A percentile compares a stretch with the other conserved stretches of the same genome.
Conservation (phyloP, 495 filamentous ascomycete genomes). For the Penicillium manginii region DNA sequence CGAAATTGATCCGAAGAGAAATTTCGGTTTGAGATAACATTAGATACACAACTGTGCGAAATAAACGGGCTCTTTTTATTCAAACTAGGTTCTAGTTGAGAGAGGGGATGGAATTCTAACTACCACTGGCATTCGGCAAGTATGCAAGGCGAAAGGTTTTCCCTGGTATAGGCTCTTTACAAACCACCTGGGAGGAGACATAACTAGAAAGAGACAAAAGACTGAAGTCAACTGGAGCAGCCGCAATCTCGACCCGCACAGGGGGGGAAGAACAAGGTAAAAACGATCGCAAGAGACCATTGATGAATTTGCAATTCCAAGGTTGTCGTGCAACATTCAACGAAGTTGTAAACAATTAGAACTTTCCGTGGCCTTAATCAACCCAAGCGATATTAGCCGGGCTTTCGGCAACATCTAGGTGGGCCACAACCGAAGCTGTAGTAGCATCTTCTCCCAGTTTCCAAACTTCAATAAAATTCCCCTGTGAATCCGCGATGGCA, state of each 20-base stretch:
- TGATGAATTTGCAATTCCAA: too few relatives aligned
- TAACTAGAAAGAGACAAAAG: background rate
- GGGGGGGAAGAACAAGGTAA: too few relatives aligned
- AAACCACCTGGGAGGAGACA: background rate
- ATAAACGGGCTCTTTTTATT: background rate
- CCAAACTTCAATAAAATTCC: conserved; percentile 2
- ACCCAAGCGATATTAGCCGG: background rate
- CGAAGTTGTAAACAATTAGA: too few relatives aligned
- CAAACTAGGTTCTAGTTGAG: background rate
- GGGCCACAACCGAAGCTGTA: background rate
- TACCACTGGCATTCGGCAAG: background rate
- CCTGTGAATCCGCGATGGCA: background rate
- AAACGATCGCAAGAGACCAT: too few relatives aligned
- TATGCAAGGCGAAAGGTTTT: too few relatives aligned
- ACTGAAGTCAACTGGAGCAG: background rate
- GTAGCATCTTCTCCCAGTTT: conserved; percentile 1
- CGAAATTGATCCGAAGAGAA: background rate
- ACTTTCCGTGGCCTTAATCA: background rate
- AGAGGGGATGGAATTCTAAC: background rate
- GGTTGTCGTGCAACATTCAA: too few relatives aligned
- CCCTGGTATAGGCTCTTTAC: background rate
- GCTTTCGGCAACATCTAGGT: background rate
- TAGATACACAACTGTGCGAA: background rate
- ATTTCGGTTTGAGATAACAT: background rate
- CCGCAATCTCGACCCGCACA: background rate